Base-by-base conservation (phyloP, 495 filamentous ascomycete genomes). In the Tricharina praecox region DNA sequence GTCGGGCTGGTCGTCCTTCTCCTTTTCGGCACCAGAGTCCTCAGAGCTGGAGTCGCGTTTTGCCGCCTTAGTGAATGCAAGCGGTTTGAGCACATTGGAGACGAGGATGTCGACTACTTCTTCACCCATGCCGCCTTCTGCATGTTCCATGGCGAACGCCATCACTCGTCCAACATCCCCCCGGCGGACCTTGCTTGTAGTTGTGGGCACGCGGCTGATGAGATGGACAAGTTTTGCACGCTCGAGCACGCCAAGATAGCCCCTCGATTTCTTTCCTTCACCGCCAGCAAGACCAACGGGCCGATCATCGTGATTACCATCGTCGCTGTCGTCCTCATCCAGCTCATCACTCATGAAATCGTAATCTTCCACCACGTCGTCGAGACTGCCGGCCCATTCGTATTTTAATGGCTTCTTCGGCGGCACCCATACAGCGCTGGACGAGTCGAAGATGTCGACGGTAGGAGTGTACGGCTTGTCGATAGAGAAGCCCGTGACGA, bases 81-180 rank as follows among this genome's bases (percentile, higher is more conserved):
- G 19, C 9, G 56, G 56, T 45, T 49, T 49, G 19, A 59, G 20
- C 7, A 59, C 71, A 53, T 97, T 96, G 0, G 75, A 69, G 0
- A 90, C 73, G 23, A 96, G 78, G 67, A 92, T 78, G 24, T 86
- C 73, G 18, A 92, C 87, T 30, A 95, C 77, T 67, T 96, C 90
- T 47, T 92, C 82, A 5, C 82, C 83, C 23, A 77, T 79, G 11
- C 68, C 62, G 2, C 79, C 83, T 34, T 68, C 74, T 2, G 83
- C 83, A 60, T 95, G 82, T 1, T 80, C 79, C 51, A 95, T 87
- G 10, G 88, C 90, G 59, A 96, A 95, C 20, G 80, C 73, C 2
- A 85, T 87, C 2, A 95, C 68, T 3, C 86, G 73, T 15, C 85
- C 85, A 23, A 94, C 76, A 59, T 95, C 88, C 2, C 85, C 85